Conservation (phyloP, 345 rosid genomes). For the Eucalyptus rudis region DNA sequence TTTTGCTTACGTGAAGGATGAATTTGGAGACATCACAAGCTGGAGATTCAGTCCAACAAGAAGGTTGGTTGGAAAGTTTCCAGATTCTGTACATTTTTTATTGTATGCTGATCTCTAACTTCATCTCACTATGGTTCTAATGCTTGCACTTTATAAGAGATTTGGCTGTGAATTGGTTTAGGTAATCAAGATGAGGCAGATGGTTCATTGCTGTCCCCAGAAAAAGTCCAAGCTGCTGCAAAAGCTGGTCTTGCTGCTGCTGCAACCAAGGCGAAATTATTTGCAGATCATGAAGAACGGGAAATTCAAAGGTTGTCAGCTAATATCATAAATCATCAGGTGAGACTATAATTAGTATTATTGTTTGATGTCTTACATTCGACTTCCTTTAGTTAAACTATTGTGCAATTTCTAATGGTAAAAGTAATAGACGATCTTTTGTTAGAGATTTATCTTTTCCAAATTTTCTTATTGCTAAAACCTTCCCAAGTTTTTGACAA, state of each 20-base stretch:
- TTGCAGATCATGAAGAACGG: slow-evolving; percentile 98
- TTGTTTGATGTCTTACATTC: not conserved
- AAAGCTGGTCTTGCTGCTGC: slow-evolving; percentile 91
- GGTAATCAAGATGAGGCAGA: slow-evolving; percentile 39
- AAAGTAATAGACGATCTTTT: not conserved
- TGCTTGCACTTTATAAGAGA: slow-evolving; percentile 20
- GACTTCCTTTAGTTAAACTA: not conserved
- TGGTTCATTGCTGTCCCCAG: slow-evolving; percentile 37
- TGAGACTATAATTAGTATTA: not conserved
- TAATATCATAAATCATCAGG: slow-evolving; percentile 93
- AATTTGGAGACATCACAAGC: slow-evolving; percentile 32
- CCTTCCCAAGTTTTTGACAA: not conserved
- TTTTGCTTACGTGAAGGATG: slow-evolving; percentile 24
- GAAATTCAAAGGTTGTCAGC: slow-evolving; percentile 98
- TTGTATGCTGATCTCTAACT: not conserved
- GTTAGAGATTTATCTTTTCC: not conserved
- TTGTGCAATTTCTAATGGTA: not conserved
- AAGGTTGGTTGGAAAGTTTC: slow-evolving; percentile 15
- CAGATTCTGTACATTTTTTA: not conserved
- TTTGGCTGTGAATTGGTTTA: slow-evolving; percentile 14
- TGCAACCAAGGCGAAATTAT: slow-evolving; percentile 87
- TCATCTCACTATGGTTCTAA: not conserved
- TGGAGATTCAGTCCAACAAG: slow-evolving; percentile 38
- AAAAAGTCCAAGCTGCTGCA: slow-evolving; percentile 69
- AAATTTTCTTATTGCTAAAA: not conserved